phyloP scores from a whole-genome alignment of 805 yeast species.

The Myxozyma geophila region DNA sequence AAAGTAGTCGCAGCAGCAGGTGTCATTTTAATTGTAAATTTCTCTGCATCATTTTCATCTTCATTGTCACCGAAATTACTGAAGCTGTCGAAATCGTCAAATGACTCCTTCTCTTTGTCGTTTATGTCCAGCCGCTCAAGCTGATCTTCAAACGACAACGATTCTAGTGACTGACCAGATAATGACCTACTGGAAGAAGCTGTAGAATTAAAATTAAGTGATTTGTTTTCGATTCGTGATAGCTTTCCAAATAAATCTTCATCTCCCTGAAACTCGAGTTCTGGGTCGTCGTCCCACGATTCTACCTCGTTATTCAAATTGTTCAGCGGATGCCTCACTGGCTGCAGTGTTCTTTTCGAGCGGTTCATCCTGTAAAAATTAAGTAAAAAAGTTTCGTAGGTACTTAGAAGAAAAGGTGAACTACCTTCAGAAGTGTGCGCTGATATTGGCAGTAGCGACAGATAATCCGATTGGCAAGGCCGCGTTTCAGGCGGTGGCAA shows the following conservation, averaged over 20 bases:
- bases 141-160: slow-evolving; percentile 9
- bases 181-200: slow-evolving; percentile 16
- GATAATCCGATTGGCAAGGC: too few species aligned
- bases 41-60: slow-evolving; percentile 9
- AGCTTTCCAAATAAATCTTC: slow-evolving; percentile 23
- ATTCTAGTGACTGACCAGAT: neutral
- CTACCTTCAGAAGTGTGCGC: neutral
- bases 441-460: too few species aligned
- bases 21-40: slow-evolving; percentile 8
- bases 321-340: slow-evolving; percentile 28
- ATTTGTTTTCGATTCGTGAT: slow-evolving; percentile 9
- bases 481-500: too few species aligned
- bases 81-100: slow-evolving; percentile 6
- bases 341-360: slow-evolving; percentile 2
- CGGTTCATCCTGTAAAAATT: neutral
- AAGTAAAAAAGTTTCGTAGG: neutral
- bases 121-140: neutral
- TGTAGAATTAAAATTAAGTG: neutral
- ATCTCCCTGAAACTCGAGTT: slow-evolving; percentile 28
- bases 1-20: slow-evolving; percentile 5
- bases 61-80: slow-evolving; percentile 8
- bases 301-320: slow-evolving; percentile 21
- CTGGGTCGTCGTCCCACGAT: slow-evolving; percentile 33
- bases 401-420: neutral
- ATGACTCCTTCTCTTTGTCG: slow-evolving; percentile 5